Evolutionary conservation across 2,329 filamentous ascomycete genomes (phyloP), one percentile per base, ranked within the genome.

Genomic region (Pseudocercospora ulei): DNA sequence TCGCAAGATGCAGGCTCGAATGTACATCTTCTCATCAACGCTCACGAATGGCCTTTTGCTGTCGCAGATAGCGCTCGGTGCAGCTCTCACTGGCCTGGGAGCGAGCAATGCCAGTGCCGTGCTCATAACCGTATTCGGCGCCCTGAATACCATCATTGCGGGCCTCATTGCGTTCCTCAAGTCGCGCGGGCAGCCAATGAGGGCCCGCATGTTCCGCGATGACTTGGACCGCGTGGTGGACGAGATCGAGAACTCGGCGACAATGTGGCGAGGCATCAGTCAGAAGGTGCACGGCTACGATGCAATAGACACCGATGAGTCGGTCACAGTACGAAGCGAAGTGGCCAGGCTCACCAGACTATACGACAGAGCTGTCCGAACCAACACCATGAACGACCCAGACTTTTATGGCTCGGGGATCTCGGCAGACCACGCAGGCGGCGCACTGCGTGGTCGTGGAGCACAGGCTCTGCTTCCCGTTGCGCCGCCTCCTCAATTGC

Each of bases 221-320:
- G 61, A 65, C 41, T 53, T 65, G 2, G 60, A 62, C 13, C 52
- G 62, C 7, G 59, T 59, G 2, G 60, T 64, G 1, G 61, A 64
- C 27, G 62, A 64, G 52, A 63, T 64, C 38, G 61, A 65, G 44
- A 63, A 62, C 28, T 60, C 56, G 2, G 61, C 61, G 8, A 53
- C 59, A 11, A 65, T 65, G 61, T 64, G 65, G 65, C 49, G 62
- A 18, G 65, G 65, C 9, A 67, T 68, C 20, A 56, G 56, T 20
- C 56, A 56, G n/a, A 56, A 56, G 2, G 55, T 62, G 7, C 63
- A 68, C 38, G 65, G 65, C 7, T 68, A 67, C 46, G 62, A 65
- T 39, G 65, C 65, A 24, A 65, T 68, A 26, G 63, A 65, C 35
- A 65, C 61, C 2, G 64, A 66, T 20, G 60, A 64, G 14, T 45